phyloP scores from a whole-genome alignment of 2,329 filamentous ascomycete genomes.

The Emergomyces pasteurianus region DNA sequence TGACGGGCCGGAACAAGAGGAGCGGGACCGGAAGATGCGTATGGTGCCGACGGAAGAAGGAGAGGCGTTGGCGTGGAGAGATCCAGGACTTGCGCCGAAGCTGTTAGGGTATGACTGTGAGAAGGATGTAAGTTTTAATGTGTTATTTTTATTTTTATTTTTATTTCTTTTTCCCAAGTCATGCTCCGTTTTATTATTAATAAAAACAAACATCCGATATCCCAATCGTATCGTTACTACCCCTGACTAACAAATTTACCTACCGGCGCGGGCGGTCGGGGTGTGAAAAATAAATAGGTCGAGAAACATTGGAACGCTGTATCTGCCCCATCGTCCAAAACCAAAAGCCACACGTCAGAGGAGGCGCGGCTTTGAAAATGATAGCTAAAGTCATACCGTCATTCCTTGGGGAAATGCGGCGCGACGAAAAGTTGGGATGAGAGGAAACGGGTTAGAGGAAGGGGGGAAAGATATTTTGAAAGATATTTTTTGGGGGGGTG shows the following conservation, averaged over 20 bases:
- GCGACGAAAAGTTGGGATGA: no score
- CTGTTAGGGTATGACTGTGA: constrained; percentile 28
- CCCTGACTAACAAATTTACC: not conserved
- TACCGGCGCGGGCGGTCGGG: no score
- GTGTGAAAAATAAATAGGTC: not conserved
- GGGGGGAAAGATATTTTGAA: no score
- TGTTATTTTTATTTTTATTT: not conserved
- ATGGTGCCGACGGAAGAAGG: constrained; percentile 27
- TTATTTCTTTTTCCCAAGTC: not conserved
- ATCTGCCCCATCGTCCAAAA: not conserved
- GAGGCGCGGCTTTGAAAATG: not conserved
- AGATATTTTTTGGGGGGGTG: no score
- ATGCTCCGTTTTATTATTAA: no score
- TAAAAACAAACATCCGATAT: not conserved
- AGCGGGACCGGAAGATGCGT: constrained; percentile 38
- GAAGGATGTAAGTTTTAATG: constrained; percentile 1
- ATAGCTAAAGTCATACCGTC: not conserved
- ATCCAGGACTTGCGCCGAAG: constrained; percentile 27
- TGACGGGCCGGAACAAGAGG: constrained; percentile 45
- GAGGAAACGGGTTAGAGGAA: no score
- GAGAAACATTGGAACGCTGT: not conserved
- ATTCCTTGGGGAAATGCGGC: no score
- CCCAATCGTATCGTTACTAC: not conserved
- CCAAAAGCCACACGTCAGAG: not conserved
- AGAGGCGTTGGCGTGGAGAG: constrained; percentile 34